Percentiles rank a stretch among this genome's conserved stretches.
These are phyloP conservation scores for Quercus gilva DNA, from an alignment of 306 rosid genomes.

Conservation along the genomic window DNA sequence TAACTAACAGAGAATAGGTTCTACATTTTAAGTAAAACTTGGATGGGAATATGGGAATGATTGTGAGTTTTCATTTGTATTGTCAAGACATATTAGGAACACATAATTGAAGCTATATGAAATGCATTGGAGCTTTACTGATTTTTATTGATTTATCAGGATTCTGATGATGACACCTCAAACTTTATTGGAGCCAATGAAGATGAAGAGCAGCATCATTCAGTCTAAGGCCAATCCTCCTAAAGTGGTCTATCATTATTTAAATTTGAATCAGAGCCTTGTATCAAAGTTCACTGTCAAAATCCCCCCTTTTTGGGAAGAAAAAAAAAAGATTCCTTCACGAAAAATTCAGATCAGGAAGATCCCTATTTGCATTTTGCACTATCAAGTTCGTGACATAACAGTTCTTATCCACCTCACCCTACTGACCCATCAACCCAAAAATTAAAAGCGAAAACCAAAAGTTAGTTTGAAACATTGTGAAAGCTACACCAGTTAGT, in stretches of 20 bases:
- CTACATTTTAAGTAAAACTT: too few species aligned
- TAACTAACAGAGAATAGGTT: too few species aligned
- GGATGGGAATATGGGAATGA: too few species aligned
- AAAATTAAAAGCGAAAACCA: too few species aligned
- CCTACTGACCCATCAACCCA: constrained; percentile 24
- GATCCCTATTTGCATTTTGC: not conserved
- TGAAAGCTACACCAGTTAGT: constrained; percentile 9
- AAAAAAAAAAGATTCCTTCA: constrained; percentile 8
- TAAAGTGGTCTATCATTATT: constrained; percentile 8
- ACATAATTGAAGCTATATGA: not conserved
- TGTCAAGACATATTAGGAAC: not conserved
- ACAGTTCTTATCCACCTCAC: not conserved
- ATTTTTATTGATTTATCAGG: constrained; percentile 27
- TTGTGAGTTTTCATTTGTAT: not conserved
- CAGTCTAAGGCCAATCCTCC: constrained; percentile 20
- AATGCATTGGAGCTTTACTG: not conserved
- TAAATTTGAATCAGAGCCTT: constrained; percentile 36
- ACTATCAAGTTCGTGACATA: not conserved
- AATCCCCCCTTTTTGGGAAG: constrained; percentile 19
- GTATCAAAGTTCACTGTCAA: constrained; percentile 33
- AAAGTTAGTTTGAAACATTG: not conserved
- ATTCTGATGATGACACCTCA: constrained; percentile 38
- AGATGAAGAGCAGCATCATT: constrained; percentile 26
- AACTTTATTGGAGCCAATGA: constrained; percentile 33
- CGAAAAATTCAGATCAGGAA: not conserved